phyloP scores from a whole-genome alignment of 352 stramenopile species.

The Phytophthora constricta region DNA sequence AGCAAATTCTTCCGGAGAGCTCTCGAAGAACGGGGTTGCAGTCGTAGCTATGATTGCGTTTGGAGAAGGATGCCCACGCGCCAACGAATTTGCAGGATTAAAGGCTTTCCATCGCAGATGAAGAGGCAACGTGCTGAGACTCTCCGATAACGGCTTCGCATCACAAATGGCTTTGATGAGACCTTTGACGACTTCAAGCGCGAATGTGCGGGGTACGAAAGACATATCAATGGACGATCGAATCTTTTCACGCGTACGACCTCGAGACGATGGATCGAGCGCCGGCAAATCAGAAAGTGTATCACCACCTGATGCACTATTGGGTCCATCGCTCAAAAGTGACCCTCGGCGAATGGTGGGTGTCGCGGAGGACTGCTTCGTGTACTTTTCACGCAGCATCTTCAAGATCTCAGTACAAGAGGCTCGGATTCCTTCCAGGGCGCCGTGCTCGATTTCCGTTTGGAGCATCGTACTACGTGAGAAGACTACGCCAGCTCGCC shows the following conservation, averaged over 20 bases:
- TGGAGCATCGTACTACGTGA: constrained; percentile 38
- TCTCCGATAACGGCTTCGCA: constrained; percentile 32
- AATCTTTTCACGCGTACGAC: constrained; percentile 9
- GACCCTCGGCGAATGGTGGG: constrained; percentile 18
- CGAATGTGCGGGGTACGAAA: constrained; percentile 44
- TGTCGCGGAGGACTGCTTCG: constrained; percentile 6
- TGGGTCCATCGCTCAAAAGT: constrained; percentile 11
- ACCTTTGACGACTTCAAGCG: constrained; percentile 61
- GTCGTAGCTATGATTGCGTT: constrained; percentile 17
- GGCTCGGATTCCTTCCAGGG: constrained; percentile 36
- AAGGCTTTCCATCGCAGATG: constrained; percentile 56
- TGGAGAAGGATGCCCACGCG: constrained; percentile 12
- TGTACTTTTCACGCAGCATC: constrained; percentile 23
- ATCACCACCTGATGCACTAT: constrained; percentile 12
- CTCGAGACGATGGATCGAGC: constrained; percentile 7
- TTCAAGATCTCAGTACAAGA: constrained; percentile 31
- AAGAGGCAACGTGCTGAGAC: constrained; percentile 41
- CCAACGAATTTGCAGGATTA: constrained; percentile 9
- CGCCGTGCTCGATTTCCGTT: constrained; percentile 36
- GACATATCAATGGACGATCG: constrained; percentile 21
- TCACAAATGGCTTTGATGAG: constrained; percentile 49
- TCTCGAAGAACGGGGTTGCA: constrained; percentile 61
- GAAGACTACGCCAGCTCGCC: constrained; percentile 37
- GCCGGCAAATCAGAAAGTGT: constrained; percentile 13
- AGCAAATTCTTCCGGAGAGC: constrained; percentile 44